These are phyloP conservation scores for Phytopythium sindhum DNA, from an alignment of 352 stramenopile species.

Conservation along the genomic window DNA sequence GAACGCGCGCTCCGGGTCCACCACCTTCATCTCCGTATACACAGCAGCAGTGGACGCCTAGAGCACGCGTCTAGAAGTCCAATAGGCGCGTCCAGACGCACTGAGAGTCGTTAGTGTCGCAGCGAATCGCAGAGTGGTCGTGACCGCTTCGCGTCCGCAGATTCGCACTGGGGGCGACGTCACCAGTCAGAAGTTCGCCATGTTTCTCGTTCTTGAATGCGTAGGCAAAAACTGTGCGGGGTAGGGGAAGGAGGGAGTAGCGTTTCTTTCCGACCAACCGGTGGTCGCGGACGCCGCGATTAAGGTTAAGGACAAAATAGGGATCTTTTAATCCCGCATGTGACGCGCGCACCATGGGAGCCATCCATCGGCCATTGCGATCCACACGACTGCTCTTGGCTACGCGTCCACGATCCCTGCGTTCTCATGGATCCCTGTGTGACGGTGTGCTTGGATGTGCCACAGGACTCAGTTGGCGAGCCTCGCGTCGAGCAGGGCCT, in stretches of 20 bases:
- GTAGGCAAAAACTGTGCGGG: not conserved
- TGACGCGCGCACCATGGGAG: not conserved
- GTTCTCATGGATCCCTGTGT: not conserved
- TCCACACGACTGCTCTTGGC: not conserved
- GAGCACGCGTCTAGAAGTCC: not conserved
- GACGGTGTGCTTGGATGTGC: not conserved
- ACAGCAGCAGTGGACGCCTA: too few relatives aligned
- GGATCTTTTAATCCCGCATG: not conserved
- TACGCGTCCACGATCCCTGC: not conserved
- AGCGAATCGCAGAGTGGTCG: not conserved
- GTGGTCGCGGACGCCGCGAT: not conserved
- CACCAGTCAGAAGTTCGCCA: not conserved
- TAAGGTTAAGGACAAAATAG: not conserved
- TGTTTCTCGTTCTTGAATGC: not conserved
- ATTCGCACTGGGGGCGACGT: not conserved
- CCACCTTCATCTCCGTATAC: slow-evolving; percentile 21
- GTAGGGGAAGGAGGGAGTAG: not conserved
- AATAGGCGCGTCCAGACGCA: not conserved
- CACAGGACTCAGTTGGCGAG: not conserved
- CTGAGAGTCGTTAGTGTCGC: not conserved
- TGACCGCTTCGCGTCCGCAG: not conserved
- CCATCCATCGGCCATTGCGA: not conserved
- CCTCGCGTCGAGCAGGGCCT: slow-evolving; percentile 32
- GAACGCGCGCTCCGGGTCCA: slow-evolving; percentile 17
- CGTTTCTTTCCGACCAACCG: not conserved